Evolutionary conservation across 805 yeast species (phyloP), one percentile per base, ranked within the genome.

Genomic region (Yarrowia divulgata): DNA sequence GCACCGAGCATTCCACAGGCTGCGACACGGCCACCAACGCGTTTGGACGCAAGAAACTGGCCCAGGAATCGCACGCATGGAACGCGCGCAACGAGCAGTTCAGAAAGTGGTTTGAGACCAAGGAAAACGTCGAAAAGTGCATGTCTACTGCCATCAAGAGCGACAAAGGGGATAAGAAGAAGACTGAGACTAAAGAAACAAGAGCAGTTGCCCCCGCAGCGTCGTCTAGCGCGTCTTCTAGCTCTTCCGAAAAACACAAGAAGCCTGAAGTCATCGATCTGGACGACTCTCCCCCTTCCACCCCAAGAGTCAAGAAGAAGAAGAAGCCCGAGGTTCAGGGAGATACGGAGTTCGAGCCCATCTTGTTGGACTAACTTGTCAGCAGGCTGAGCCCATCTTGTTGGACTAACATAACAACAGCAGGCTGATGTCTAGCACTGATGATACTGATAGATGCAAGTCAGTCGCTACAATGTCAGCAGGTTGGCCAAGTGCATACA

Each of bases 1-100:
- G 95, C 10, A 85, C 86, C 70, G 98, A 93, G 73, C 80, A 85
- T 34, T 91, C 97, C 1, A 89, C 97, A 0, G 98, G 98, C 14
- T 60, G 66, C 9, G 63, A 86, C 92, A 8, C 18, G 1, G 52
- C 45, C 0, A 87, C 94, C 8, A 86, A 92, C 12, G 80, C 78
- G 9, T 86, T 97, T 0, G 83, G 89, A 10, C 89, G 19, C 80
- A 80, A 79, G 43, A 79, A 79, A 60, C 80, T 85, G 70, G 96
- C 97, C 1, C 77, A 73, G 37, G 84, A 83, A 50, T 87, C 93
- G 67, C 83, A 83, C 72, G 80, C 80, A 19, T 93, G 87, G 87
- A 93, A 93, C 77, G 19, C 2, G 14, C 23, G 29, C 3, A 60
- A 60, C 32, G 23, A 16, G 66, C 32, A 18, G 13, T 60, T 60